Evolutionary conservation across 768 basidiomycete genomes (phyloP).

Genomic region (Hygrophorus pudorinus): DNA sequence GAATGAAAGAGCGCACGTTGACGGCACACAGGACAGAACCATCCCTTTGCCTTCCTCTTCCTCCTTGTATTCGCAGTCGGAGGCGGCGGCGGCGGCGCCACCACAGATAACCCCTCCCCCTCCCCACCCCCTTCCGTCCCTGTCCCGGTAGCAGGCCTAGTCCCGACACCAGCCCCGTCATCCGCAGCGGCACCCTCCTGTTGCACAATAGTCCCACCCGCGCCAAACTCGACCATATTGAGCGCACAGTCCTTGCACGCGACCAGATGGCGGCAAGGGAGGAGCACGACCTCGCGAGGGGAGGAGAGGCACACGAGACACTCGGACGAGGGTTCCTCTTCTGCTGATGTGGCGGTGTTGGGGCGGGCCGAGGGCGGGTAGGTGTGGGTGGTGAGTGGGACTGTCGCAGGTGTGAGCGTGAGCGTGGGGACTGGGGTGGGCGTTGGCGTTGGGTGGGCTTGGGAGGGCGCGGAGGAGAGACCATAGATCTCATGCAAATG

Average conservation of each 20-base stretch:
- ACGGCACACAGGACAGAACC: slow-evolving; percentile 95
- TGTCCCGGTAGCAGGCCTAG: slow-evolving; percentile 14
- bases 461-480: slow-evolving; percentile 48
- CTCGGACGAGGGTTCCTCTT: slow-evolving; percentile 70
- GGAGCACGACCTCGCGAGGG: slow-evolving; percentile 83
- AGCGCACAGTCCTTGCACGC: slow-evolving; percentile 93
- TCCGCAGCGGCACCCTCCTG: slow-evolving; percentile 24
- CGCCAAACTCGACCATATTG: slow-evolving; percentile 97
- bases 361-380: slow-evolving; percentile 32
- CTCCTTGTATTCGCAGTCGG: slow-evolving; percentile 32
- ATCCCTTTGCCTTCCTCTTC: slow-evolving; percentile 92
- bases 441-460: slow-evolving; percentile 20
- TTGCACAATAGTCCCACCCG: slow-evolving; percentile 78
- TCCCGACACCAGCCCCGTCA: slow-evolving; percentile 12
- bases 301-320: slow-evolving; percentile 87
- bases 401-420: slow-evolving; percentile 21
- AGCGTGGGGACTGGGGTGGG: slow-evolving; percentile 21
- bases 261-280: slow-evolving; percentile 90
- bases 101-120: slow-evolving; percentile 16
- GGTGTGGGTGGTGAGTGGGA: slow-evolving; percentile 31
- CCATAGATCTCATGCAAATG: slow-evolving; percentile 94
- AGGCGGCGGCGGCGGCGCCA: slow-evolving; percentile 8
- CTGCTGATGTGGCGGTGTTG: slow-evolving; percentile 15
- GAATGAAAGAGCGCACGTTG: slow-evolving; percentile 55
- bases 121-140: slow-evolving; percentile 20